Conservation (phyloP, 2,329 filamentous ascomycete genomes). For the Neodidymelliopsis sp. region DNA sequence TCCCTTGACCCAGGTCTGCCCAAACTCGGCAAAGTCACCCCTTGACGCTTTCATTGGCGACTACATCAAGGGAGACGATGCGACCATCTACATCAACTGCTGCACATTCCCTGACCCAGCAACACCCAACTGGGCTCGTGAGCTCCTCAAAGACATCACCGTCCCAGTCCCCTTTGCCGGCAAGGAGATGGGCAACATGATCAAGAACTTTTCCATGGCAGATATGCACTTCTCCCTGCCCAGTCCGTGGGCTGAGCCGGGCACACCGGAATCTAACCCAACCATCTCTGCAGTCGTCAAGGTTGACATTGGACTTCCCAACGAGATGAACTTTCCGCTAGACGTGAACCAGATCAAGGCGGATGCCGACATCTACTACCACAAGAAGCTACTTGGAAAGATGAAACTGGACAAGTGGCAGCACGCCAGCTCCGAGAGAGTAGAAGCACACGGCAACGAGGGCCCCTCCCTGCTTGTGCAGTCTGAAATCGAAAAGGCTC, state of each 20-base stretch:
- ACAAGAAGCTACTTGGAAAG: conserved; percentile 78
- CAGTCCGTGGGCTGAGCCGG: conserved; percentile 78
- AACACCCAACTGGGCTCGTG: conserved; percentile 82
- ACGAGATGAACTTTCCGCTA: conserved; percentile 86
- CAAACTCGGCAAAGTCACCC: conserved; percentile 78
- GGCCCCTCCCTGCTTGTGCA: conserved; percentile 74
- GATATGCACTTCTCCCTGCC: conserved; percentile 89
- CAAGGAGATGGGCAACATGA: conserved; percentile 78
- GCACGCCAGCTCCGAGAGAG: conserved; percentile 77
- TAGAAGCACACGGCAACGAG: conserved; percentile 64
- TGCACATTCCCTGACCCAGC: conserved; percentile 69
- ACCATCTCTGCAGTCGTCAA: conserved; percentile 83
- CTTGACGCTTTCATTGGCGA: conserved; percentile 81
- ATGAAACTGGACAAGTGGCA: conserved; percentile 86
- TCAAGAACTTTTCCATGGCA: conserved; percentile 85
- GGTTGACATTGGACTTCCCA: conserved; percentile 78
- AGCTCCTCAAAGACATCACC: conserved; percentile 81
- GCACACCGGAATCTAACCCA: conserved; percentile 74
- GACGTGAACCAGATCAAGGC: conserved; percentile 80
- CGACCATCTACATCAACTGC: conserved; percentile 83
- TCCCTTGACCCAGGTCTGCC: conserved; percentile 75
- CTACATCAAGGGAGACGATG: conserved; percentile 81
- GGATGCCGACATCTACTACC: conserved; percentile 80
- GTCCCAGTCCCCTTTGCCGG: conserved; percentile 86
- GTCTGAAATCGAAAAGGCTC: conserved; percentile 78